These are phyloP conservation scores for Bonia amplexicaulis DNA, from an alignment of 176 grass and related monocot species.

Conservation along the genomic window DNA sequence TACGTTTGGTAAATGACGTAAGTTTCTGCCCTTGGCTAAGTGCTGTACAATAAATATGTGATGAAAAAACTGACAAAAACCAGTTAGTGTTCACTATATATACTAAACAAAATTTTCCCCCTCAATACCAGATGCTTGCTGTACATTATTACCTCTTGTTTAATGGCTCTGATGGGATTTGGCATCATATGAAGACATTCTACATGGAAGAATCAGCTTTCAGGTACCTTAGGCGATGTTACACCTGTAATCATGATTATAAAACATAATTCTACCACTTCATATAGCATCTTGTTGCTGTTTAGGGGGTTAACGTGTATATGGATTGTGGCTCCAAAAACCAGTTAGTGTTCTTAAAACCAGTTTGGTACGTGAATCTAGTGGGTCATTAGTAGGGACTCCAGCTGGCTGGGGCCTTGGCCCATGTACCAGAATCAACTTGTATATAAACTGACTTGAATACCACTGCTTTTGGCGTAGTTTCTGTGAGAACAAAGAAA, in stretches of 20 bases:
- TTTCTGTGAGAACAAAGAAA: not conserved
- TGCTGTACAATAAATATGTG: not conserved
- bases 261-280: not conserved
- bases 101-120: conserved; percentile 27
- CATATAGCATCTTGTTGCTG: not conserved
- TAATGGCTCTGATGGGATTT: conserved; percentile 74
- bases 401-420: not conserved
- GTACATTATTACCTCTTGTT: conserved; percentile 96
- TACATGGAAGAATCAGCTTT: conserved; percentile 73
- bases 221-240: conserved; percentile 43
- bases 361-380: not conserved
- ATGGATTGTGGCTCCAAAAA: not conserved
- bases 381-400: not conserved
- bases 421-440: not conserved
- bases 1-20: not conserved
- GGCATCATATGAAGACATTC: conserved; percentile 85
- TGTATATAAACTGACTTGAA: not conserved
- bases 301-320: not conserved
- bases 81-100: no score
- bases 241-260: not conserved
- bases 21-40: not conserved
- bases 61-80: not conserved
- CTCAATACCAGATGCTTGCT: conserved; percentile 69
- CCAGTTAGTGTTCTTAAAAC: not conserved
- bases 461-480: not conserved